Evolutionary conservation across 2,329 filamentous ascomycete genomes (phyloP), one percentile per base, ranked within the genome.

Genomic region (Fusarium nanum): DNA sequence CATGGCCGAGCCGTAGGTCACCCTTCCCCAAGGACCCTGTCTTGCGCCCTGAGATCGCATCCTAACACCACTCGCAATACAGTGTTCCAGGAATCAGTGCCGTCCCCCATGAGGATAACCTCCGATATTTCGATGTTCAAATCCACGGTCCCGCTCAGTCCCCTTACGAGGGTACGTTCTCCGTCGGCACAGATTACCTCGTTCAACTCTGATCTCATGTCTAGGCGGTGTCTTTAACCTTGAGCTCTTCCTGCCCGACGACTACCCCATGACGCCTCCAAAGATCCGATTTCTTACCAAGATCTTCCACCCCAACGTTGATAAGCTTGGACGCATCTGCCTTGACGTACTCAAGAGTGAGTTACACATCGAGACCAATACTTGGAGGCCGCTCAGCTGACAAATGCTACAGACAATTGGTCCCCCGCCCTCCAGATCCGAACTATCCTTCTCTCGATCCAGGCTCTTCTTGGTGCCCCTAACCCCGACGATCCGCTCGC

Each of bases 271-370:
- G 96, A 97, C 94, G 34, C 95, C 96, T 56, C 96, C 96, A 47
- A 98, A 98, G 86, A 98, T 99, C 78, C 93, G 96, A 58, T 99
- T 99, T 83, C 86, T 99, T 54, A 99, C 97, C 75, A 98, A 97
- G 84, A 98, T 99, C 81, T 99, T 98, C 83, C 97, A 99, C 81
- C 96, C 96, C 55, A 99, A 99, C 80, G 98, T 99, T 75, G 96
- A 99, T 81, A 97, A 97, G 82, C 89, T 99, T 4, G 96, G 96
- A 65, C 92, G 96, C 65, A 99, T 99, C 82, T 99, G 97, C 79
- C 84, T 99, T 52, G 96, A 99, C 79, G 96, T 99, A 34, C 84
- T 99, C 61, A 99, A 99, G 86, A 97, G 96, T 97, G 84, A 74
- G 88, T 69, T 59, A 25, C 27, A 46, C 34, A 56, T 32, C 49